Evolutionary conservation across 1,284 basidiomycete species (phyloP), one percentile per base, ranked within the genome.

Genomic region (Inonotus hispidus): DNA sequence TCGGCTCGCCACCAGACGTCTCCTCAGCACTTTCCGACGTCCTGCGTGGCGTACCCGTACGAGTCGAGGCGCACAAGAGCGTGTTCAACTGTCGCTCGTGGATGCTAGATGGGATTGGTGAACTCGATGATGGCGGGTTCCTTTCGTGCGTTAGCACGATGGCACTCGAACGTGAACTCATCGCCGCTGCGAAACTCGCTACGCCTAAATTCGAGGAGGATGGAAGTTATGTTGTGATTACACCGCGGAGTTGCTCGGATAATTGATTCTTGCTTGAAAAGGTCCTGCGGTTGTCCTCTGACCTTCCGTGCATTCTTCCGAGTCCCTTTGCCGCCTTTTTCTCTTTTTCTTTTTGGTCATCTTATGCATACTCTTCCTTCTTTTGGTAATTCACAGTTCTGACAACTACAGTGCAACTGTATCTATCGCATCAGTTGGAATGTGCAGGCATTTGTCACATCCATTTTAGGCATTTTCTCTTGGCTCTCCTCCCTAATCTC

Each of bases 141-240:
- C 14, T 59, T 2, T 21, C 32, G 13, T 59, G 58, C 32, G 27
- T 29, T 13, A 49, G 49, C 39, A 52, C 39, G 3, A 14, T 35
- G 25, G 47, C 39, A 23, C 49, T 59, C 27, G 58, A 59, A 49
- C 35, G 58, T n/a, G 58, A 59, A 49, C 47, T 59, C 25, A 19
- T 59, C 23, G 29, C 14, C 27, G 49, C 39, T 19, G 47, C 49
- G 11, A 19, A 13, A 21, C 23, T 43, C 38, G 32, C 58, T 11
- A 38, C 50, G 49, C 35, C n/a, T 10, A 53, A 43, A 23, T 53
- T 41, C 27, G 23, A 45, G 58, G 49, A 53, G 21, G 58, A 59
- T 50, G 46, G 49, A 8, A 53, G 58, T 32, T 53, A 27, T 53
- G 39, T 43, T n/a, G 32, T 59, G 10, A 59, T 59, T 19, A 45